phyloP scores from a whole-genome alignment of 441 rosid species.

The Populus hybrid region DNA sequence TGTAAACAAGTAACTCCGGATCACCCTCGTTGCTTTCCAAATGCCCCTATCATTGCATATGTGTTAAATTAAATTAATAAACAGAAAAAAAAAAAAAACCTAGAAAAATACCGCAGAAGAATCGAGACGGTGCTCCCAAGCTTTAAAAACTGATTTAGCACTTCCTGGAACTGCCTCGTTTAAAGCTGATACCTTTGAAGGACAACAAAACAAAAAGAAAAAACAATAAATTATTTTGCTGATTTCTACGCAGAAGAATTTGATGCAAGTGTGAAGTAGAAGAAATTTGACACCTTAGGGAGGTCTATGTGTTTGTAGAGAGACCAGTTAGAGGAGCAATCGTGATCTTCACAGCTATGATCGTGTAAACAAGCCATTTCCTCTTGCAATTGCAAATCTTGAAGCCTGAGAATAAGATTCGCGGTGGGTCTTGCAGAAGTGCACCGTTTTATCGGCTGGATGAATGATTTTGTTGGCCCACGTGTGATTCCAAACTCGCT shows the following conservation, averaged over 20 bases:
- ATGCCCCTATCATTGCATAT: slow-evolving; percentile 50
- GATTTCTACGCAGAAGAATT: background rate
- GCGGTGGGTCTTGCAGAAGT: no score
- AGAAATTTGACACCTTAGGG: slow-evolving; percentile 39
- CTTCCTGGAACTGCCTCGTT: slow-evolving; percentile 88
- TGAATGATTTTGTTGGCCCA: no score
- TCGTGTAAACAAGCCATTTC: slow-evolving; percentile 86
- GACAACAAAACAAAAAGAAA: background rate
- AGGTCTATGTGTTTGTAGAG: slow-evolving; percentile 94
- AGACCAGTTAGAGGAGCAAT: slow-evolving; percentile 94
- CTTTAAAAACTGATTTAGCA: slow-evolving; percentile 79
- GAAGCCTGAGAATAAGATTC: no score
- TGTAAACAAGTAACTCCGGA: slow-evolving; percentile 87
- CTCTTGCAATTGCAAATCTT: no score
- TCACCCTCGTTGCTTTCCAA: slow-evolving; percentile 97
- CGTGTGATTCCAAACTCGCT: no score
- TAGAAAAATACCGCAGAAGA: slow-evolving; percentile 53
- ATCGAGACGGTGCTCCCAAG: slow-evolving; percentile 84
- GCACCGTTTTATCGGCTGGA: no score
- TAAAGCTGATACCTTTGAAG: slow-evolving; percentile 66
- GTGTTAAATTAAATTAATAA: background rate
- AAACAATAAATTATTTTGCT: background rate
- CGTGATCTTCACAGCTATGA: slow-evolving; percentile 89
- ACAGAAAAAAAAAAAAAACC: no score
- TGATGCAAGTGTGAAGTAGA: background rate